phyloP scores from a whole-genome alignment of 805 yeast genomes.

The Metschnikowia sp. region DNA sequence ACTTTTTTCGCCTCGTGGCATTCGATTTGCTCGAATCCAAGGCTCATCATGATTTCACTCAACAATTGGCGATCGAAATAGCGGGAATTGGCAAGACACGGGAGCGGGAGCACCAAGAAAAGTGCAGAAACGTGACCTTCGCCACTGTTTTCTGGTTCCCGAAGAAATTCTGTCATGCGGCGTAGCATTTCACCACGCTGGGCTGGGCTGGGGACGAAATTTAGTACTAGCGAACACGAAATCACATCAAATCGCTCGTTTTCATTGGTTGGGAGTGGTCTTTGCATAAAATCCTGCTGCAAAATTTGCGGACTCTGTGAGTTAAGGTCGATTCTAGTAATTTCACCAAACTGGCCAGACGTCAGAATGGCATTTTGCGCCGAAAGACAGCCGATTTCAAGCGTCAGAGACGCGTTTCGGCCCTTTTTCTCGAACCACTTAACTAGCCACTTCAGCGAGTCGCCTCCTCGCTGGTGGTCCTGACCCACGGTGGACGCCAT shows the following conservation, averaged over 20 bases:
- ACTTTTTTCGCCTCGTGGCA: slow-evolving; percentile 66
- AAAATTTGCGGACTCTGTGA: slow-evolving; percentile 70
- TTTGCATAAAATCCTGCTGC: slow-evolving; percentile 81
- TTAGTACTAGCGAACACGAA: slow-evolving; percentile 83
- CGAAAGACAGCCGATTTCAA: slow-evolving; percentile 84
- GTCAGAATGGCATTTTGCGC: slow-evolving; percentile 66
- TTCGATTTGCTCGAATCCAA: slow-evolving; percentile 55
- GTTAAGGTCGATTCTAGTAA: slow-evolving; percentile 72
- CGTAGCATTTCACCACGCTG: slow-evolving; percentile 76
- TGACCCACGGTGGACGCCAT: slow-evolving; percentile 86
- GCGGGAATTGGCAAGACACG: slow-evolving; percentile 81
- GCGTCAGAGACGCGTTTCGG: slow-evolving; percentile 35
- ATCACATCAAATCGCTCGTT: slow-evolving; percentile 57
- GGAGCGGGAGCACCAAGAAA: slow-evolving; percentile 83
- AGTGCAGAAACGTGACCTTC: slow-evolving; percentile 1
- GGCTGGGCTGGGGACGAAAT: slow-evolving; percentile 74
- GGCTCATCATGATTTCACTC: slow-evolving; percentile 43
- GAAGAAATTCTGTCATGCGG: slow-evolving; percentile 56
- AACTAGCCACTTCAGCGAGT: slow-evolving; percentile 78
- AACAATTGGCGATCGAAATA: slow-evolving; percentile 54
- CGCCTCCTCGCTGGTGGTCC: slow-evolving; percentile 76
- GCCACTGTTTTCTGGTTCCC: slow-evolving; percentile 21
- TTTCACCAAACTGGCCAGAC: slow-evolving; percentile 46
- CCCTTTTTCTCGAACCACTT: slow-evolving; percentile 46
- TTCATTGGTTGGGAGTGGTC: slow-evolving; percentile 53